Conservation (phyloP, 768 basidiomycete genomes). For the Holtermanniella nyarrowii region DNA sequence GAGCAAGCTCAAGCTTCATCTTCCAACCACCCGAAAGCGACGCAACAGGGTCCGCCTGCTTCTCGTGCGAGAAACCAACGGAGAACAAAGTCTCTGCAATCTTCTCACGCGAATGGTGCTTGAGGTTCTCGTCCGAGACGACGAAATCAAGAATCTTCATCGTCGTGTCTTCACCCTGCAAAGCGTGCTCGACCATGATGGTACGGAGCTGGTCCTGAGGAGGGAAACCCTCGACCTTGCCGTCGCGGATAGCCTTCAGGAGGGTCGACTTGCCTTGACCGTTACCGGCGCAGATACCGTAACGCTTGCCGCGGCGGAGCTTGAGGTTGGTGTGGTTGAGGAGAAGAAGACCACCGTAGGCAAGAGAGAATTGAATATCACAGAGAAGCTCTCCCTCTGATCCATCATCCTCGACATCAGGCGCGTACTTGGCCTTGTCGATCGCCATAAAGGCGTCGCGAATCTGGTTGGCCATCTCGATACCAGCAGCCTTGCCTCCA, state of each 20-base stretch:
- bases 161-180: constrained; percentile 85
- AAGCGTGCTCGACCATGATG: constrained; percentile 94
- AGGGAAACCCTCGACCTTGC: constrained; percentile 90
- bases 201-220: constrained; percentile 73
- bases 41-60: constrained; percentile 75
- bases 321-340: constrained; percentile 87
- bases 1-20: constrained; percentile 93
- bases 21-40: constrained; percentile 97
- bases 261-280: constrained; percentile 93
- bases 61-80: constrained; percentile 80
- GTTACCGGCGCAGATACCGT: constrained; percentile 93
- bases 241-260: constrained; percentile 87
- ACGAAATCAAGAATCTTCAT: constrained; percentile 80
- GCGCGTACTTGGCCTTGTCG: constrained; percentile 59
- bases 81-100: constrained; percentile 69
- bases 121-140: constrained; percentile 64
- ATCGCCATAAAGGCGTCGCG: constrained; percentile 65
- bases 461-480: constrained; percentile 51
- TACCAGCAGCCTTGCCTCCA: constrained; percentile 33
- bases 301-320: constrained; percentile 78
- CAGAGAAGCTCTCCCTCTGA: constrained; percentile 80
- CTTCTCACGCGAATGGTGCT: constrained; percentile 53
- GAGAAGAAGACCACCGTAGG: constrained; percentile 86
- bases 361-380: constrained; percentile 87
- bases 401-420: constrained; percentile 44